A percentile compares a stretch with the other conserved stretches of the same genome.
These are phyloP conservation scores for Vaccinium vitisidaea DNA, from an alignment of 148 eudicot species.

Conservation along the genomic window DNA sequence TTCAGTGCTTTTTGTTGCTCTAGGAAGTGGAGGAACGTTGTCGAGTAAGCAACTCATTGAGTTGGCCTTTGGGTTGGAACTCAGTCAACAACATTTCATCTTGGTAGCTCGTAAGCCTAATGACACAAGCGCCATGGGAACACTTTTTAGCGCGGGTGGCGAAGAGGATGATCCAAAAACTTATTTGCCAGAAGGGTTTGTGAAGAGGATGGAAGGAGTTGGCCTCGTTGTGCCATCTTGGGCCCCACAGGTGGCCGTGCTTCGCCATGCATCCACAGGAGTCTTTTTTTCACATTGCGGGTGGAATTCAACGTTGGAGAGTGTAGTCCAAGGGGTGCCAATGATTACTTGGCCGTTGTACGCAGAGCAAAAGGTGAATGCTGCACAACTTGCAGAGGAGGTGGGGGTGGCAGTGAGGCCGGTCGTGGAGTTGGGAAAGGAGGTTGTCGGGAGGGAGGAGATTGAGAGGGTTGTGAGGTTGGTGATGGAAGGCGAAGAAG, in stretches of 20 bases:
- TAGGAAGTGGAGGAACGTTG: slow-evolving; percentile 37
- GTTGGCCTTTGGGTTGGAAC: slow-evolving; percentile 32
- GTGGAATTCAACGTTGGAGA: slow-evolving; percentile 29
- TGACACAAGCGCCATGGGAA: not conserved
- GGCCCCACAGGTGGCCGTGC: slow-evolving; percentile 27
- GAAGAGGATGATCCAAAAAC: not conserved
- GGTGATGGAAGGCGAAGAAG: slow-evolving; percentile 30
- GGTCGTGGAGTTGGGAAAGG: not conserved
- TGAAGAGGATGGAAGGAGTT: slow-evolving; percentile 1
- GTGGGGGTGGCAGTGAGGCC: slow-evolving; percentile 20
- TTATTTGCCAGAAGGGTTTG: slow-evolving; percentile 30
- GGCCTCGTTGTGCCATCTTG: slow-evolving; percentile 28
- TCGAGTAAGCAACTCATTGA: slow-evolving; percentile 31
- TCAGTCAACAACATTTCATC: slow-evolving; percentile 32
- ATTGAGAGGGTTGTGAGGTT: slow-evolving; percentile 24
- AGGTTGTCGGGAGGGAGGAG: slow-evolving; percentile 17
- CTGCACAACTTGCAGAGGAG: slow-evolving; percentile 18
- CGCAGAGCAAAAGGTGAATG: slow-evolving; percentile 32
- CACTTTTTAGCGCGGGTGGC: slow-evolving; percentile 2
- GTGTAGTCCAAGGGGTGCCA: slow-evolving; percentile 23
- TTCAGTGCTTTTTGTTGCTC: slow-evolving; percentile 26
- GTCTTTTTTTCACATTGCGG: slow-evolving; percentile 28
- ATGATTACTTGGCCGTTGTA: slow-evolving; percentile 28
- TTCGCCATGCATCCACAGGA: slow-evolving; percentile 17
- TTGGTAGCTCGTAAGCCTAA: slow-evolving; percentile 28